Percentiles rank a stretch among this genome's conserved stretches.
Evolutionary conservation across 2,329 filamentous ascomycete genomes (phyloP).

Genomic region (Arthrobotrys sinensis): DNA sequence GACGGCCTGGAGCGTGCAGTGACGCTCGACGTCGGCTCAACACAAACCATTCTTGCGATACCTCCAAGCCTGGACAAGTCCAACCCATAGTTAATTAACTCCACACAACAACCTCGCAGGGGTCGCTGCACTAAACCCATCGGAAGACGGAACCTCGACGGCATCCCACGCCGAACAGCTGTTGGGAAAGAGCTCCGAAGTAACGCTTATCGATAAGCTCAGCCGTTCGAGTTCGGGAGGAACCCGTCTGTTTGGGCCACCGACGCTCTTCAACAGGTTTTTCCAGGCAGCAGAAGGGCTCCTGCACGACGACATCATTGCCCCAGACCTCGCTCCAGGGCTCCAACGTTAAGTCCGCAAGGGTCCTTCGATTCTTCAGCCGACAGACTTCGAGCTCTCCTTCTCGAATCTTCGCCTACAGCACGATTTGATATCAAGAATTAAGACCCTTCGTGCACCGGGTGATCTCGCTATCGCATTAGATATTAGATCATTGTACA

Average conservation of each 20-base stretch:
- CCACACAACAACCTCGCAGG: not conserved
- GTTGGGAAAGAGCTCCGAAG: constrained; percentile 18
- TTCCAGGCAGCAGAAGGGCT: constrained; percentile 22
- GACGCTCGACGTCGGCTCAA: constrained; percentile 22
- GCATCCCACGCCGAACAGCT: not conserved
- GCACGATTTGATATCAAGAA: not conserved
- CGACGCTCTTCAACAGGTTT: constrained; percentile 42
- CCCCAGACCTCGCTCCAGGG: constrained; percentile 16
- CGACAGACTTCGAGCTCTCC: not conserved
- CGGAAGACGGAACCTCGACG: constrained; percentile 8
- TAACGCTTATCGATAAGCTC: constrained; percentile 24
- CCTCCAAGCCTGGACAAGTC: not conserved
- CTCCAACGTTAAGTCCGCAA: constrained; percentile 9
- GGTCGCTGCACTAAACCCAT: not conserved
- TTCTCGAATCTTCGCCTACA: constrained; percentile 5
- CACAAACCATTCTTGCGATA: constrained; percentile 1
- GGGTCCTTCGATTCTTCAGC: constrained; percentile 7
- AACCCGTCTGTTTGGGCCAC: constrained; percentile 33
- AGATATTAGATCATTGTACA: not conserved
- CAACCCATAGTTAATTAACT: not conserved
- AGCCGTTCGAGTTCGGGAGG: constrained; percentile 19
- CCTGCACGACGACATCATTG: constrained; percentile 55
- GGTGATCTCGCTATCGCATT: not conserved
- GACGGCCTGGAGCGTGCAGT: not conserved
- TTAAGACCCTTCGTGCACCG: not conserved